phyloP scores from a whole-genome alignment of 164 flowering plant genomes.

The Stephania yunnanensis region DNA sequence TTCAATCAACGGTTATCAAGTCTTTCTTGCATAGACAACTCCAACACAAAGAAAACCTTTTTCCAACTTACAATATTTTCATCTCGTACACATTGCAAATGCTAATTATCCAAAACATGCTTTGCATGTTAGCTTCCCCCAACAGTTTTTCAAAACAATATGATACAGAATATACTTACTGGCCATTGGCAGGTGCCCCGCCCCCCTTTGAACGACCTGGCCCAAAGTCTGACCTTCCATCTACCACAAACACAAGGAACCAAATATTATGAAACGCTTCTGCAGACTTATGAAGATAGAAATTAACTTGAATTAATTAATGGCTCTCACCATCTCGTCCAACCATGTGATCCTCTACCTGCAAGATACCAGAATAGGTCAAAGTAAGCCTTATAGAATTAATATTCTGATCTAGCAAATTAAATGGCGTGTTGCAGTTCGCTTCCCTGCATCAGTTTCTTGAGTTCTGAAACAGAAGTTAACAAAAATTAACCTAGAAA shows the following conservation, averaged over 20 bases:
- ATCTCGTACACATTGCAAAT: not conserved
- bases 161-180: constrained; percentile 33
- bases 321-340: constrained; percentile 69
- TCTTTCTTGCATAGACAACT: not conserved
- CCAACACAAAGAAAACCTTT: not conserved
- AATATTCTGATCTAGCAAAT: not conserved
- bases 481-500: not conserved
- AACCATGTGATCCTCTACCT: constrained; percentile 69
- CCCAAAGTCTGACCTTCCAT: constrained; percentile 70
- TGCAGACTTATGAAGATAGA: constrained; percentile 5
- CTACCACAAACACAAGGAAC: constrained; percentile 23
- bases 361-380: constrained; percentile 9
- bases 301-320: not conserved
- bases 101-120: not conserved
- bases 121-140: not conserved
- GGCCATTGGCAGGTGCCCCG: constrained; percentile 48
- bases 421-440: not conserved
- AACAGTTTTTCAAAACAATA: not conserved
- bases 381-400: not conserved
- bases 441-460: not conserved
- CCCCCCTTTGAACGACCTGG: constrained; percentile 65
- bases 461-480: not conserved
- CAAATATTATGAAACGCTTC: not conserved
- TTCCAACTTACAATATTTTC: not conserved
- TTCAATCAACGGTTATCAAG: not conserved